Base-by-base conservation (phyloP, 768 basidiomycete species). In the Amanita rubescens region DNA sequence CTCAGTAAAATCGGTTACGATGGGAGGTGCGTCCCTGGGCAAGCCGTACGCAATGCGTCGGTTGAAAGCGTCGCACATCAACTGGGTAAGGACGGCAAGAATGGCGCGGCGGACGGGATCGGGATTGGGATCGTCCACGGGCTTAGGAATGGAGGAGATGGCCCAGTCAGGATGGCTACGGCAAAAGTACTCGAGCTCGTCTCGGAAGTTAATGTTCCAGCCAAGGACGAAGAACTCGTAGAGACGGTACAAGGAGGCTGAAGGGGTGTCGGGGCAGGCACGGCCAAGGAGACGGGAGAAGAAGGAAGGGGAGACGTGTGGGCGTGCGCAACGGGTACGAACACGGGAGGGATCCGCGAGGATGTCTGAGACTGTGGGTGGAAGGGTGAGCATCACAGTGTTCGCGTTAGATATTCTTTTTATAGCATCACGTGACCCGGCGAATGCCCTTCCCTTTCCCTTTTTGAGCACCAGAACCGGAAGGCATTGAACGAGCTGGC, bases 121-220 rank as follows among this genome's bases (percentile, higher is more conserved):
- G 11, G 53, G 44, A 32, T 63, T 52, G 22, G 60, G 49, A 14
- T 53, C 27, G n/a, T 55, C 43, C 32, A 62, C 54, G 39, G 58
- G 51, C 55, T 39, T 11, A 39, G 38, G 38, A 39, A 39, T 39
- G 38, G 38, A 39, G 38, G 38, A 39, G 42, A 44, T 44, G 42
- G 42, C 42, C 42, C 42, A 44, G 10, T 44, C 42, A 24, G 56
- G 58, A 57, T 58, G 59, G 35, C 49, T 57, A 45, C 51, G 53
- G 48, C 67, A 68, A 38, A 69, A 69, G 51, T 67, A 67, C 54
- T 68, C 69, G 27, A 69, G 60, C 55, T 67, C 65, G 53, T 68
- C 66, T 45, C 68, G 67, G 27, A 67, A 65, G 27, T 51, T 52
- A 22, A 60, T 58, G 20, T 46, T 61, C 51, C 58, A 58, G 45